Base-by-base conservation (phyloP, 2,329 filamentous ascomycete species). In the Aaosphaeria pasadenensis region DNA sequence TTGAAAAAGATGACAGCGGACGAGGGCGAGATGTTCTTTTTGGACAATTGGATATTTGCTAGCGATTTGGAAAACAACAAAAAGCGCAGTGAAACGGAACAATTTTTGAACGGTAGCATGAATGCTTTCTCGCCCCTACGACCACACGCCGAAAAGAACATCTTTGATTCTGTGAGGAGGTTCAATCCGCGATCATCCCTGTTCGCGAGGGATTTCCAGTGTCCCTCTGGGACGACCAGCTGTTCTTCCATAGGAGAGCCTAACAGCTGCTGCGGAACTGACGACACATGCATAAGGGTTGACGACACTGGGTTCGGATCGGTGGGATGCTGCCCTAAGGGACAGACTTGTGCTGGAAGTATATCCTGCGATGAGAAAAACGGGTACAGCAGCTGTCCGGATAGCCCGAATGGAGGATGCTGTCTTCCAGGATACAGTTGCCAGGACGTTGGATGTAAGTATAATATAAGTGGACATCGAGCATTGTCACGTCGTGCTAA, bases 251-350 rank as follows among this genome's bases (percentile, higher is more conserved):
- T 90, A 56, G 81, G 80, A 6, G 79, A 81, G 41, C 81, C 86
- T 1, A 81, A 89, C 67, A 87, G 85, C 67, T 94, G 89, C 73
- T 94, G 89, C 66, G 73, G 77, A 24, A 74, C 75, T n/a, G 79
- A 76, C 11, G 83, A 86, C 55, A 81, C 77, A 6, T 94, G 89
- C 64, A 83, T 87, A 42, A 69, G 72, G 28, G 82, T 90, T 4
- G 66, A 77, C 31, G 82, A 88, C 64, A 79, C 80, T 5, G 80
- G 79, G 0, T 74, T 85, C 30, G 86, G 86, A 6, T 80, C 82
- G 40, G 83, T 92, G 2, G 88, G 88, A 3, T 94, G 89, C 69
- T 94, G 89, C 70, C 86, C 86, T 0, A 62, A 74, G 33, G 87
- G 87, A 4, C 72, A 75, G 39, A 78, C 67, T 5, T 92, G 88